Conservation (phyloP, 768 basidiomycete genomes). For the Amanita phalloides region DNA sequence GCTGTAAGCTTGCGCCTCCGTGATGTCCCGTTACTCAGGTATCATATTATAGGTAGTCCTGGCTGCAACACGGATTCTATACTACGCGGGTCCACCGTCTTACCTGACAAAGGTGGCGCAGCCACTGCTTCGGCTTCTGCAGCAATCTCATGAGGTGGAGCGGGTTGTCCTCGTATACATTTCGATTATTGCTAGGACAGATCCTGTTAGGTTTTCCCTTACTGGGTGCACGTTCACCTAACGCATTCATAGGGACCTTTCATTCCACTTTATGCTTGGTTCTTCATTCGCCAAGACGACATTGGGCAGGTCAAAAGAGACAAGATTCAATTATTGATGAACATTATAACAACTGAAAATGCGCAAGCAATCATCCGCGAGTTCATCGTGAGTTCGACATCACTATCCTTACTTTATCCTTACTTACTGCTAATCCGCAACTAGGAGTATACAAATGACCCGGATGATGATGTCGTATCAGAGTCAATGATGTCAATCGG, state of each 20-base stretch:
- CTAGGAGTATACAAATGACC: conserved; percentile 77
- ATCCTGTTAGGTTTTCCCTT: conserved; percentile 42
- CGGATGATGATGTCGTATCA: conserved; percentile 58
- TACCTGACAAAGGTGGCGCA: conserved; percentile 46
- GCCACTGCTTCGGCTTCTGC: conserved; percentile 68
- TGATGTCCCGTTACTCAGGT: not conserved
- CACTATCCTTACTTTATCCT: not conserved
- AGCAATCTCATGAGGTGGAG: conserved; percentile 59
- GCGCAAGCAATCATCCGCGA: conserved; percentile 68
- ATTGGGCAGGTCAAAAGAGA: conserved; percentile 51
- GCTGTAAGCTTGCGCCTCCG: conserved; percentile 43
- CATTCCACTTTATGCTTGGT: conserved; percentile 46
- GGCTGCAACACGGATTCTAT: conserved; percentile 62
- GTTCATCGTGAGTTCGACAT: conserved; percentile 55
- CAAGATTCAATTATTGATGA: conserved; percentile 69
- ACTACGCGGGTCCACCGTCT: conserved; percentile 57
- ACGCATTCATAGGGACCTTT: conserved; percentile 44
- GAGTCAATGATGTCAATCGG: conserved; percentile 76
- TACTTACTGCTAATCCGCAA: not conserved
- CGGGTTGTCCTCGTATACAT: conserved; percentile 68
- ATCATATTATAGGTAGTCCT: conserved; percentile 54
- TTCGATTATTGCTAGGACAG: conserved; percentile 46
- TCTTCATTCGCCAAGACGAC: conserved; percentile 66
- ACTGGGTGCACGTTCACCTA: not conserved
- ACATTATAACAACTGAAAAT: conserved; percentile 54